phyloP scores from a whole-genome alignment of 495 filamentous ascomycete genomes.

The Cryomyces minteri region DNA sequence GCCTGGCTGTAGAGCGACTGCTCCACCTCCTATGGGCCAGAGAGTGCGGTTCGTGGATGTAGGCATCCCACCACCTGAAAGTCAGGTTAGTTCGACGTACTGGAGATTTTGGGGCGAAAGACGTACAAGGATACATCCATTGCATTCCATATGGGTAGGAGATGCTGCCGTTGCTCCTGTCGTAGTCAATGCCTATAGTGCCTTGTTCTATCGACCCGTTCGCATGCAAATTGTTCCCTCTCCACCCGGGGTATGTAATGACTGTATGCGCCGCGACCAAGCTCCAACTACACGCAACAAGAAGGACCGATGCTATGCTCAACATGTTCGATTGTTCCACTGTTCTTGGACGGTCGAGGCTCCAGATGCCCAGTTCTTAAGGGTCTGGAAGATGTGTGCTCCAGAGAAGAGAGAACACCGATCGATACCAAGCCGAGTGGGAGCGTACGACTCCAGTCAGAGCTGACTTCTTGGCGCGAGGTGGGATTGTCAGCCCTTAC shows the following conservation, averaged over 20 bases:
- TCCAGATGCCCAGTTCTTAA: too few species aligned
- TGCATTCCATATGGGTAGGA: slow-evolving; percentile 81
- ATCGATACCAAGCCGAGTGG: too few species aligned
- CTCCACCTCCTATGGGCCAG: slow-evolving; percentile 84
- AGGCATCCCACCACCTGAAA: slow-evolving; percentile 66
- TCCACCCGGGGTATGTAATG: slow-evolving; percentile 83
- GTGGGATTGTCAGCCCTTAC: too few species aligned
- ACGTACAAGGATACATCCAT: slow-evolving; percentile 95
- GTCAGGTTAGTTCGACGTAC: too few species aligned
- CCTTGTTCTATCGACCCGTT: slow-evolving; percentile 29
- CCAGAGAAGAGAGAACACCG: too few species aligned
- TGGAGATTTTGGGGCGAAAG: not conserved
- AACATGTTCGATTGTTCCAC: slow-evolving; percentile 1
- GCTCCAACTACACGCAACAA: slow-evolving; percentile 14
- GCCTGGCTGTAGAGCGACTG: slow-evolving; percentile 72
- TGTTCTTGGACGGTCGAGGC: not conserved
- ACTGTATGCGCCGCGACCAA: slow-evolving; percentile 61
- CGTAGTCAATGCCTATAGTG: slow-evolving; percentile 22
- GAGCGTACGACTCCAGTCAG: too few species aligned
- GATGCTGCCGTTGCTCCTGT: slow-evolving; percentile 20
- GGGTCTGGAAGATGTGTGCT: too few species aligned
- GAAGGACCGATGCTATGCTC: slow-evolving; percentile 21
- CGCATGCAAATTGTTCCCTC: slow-evolving; percentile 79
- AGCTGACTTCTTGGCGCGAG: too few species aligned
- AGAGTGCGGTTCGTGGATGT: slow-evolving; percentile 68